Conservation (phyloP, 2,329 filamentous ascomycete species). For the Blastomyces gilchristii region DNA sequence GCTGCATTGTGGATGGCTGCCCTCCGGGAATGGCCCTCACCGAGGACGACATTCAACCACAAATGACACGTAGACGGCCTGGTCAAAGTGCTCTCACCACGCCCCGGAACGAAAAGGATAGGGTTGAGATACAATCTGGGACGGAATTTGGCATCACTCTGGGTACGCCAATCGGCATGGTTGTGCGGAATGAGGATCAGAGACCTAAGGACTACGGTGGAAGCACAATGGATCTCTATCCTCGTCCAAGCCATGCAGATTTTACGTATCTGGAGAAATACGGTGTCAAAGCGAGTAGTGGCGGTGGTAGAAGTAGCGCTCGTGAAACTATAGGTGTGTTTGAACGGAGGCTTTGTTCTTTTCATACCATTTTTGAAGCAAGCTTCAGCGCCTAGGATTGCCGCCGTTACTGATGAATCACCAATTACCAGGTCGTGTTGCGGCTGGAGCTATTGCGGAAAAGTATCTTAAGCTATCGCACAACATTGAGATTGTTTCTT, state of each 20-base stretch:
- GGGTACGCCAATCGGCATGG: constrained; percentile 79
- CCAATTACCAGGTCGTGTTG: constrained; percentile 55
- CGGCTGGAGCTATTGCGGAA: constrained; percentile 83
- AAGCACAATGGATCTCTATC: constrained; percentile 83
- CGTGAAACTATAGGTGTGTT: constrained; percentile 74
- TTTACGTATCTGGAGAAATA: constrained; percentile 98
- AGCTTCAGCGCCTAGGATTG: neutral
- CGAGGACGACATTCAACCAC: constrained; percentile 83
- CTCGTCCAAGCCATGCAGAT: constrained; percentile 85
- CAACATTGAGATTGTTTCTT: constrained; percentile 83
- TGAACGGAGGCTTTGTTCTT: neutral
- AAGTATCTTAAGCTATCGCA: constrained; percentile 77
- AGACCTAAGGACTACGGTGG: constrained; percentile 83
- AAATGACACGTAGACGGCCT: constrained; percentile 81
- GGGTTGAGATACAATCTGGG: constrained; percentile 83
- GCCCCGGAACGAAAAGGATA: constrained; percentile 84
- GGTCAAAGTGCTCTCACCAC: constrained; percentile 87
- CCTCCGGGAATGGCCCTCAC: constrained; percentile 79
- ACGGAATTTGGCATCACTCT: constrained; percentile 83
- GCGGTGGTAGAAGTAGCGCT: constrained; percentile 83
- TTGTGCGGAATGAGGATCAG: constrained; percentile 87
- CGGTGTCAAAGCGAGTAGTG: constrained; percentile 80
- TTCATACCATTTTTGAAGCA: neutral
- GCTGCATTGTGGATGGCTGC: constrained; percentile 72
- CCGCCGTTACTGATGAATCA: neutral